Evolutionary conservation across 345 rosid species (phyloP).

Genomic region (Bruguiera gymnorhiza): DNA sequence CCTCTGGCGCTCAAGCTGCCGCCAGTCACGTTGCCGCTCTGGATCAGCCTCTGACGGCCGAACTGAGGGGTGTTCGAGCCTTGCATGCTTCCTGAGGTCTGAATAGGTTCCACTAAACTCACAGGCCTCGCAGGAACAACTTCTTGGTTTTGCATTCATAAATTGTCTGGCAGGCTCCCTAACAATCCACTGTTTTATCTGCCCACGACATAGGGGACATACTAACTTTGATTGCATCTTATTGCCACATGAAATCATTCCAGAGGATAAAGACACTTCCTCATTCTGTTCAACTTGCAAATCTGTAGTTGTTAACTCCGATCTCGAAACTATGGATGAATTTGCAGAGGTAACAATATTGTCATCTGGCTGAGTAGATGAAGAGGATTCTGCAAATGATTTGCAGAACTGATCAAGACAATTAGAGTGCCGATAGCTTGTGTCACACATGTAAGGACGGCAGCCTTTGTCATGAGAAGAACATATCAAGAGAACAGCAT

Average conservation of each 20-base stretch:
- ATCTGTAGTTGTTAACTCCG: constrained; percentile 31
- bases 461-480: constrained; percentile 92
- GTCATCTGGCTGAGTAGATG: constrained; percentile 35
- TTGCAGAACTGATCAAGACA: constrained; percentile 89
- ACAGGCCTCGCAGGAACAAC: constrained; percentile 87
- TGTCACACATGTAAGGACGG: constrained; percentile 95
- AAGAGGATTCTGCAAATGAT: constrained; percentile 46
- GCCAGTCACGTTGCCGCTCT: constrained; percentile 88
- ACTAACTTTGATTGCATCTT: constrained; percentile 43
- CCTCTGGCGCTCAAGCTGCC: constrained; percentile 92
- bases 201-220: constrained; percentile 91
- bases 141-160: constrained; percentile 81
- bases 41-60: constrained; percentile 93
- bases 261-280: constrained; percentile 24
- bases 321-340: constrained; percentile 17
- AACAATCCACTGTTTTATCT: constrained; percentile 74
- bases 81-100: constrained; percentile 91
- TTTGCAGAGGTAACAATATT: constrained; percentile 19
- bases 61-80: constrained; percentile 71
- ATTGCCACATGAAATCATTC: constrained; percentile 35
- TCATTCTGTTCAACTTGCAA: constrained; percentile 38
- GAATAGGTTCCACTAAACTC: constrained; percentile 68
- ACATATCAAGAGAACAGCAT: constrained; percentile 86
- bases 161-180: constrained; percentile 65
- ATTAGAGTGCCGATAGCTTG: constrained; percentile 94